These are phyloP conservation scores for Paragyromitra xinjiangensis DNA, from an alignment of 495 filamentous ascomycete genomes.

Conservation along the genomic window DNA sequence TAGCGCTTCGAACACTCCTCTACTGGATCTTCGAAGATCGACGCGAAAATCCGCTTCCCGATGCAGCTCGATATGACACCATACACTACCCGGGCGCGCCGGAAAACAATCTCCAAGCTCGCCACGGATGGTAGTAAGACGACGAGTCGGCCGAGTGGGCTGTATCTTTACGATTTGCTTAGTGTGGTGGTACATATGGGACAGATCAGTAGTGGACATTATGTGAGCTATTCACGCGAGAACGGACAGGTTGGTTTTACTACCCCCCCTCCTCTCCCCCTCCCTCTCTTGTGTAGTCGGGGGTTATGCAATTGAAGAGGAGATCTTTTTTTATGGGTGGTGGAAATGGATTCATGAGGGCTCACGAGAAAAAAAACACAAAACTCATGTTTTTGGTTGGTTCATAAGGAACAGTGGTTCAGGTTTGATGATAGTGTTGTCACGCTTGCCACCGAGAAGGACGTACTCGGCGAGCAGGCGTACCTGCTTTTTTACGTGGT, in stretches of 20 bases:
- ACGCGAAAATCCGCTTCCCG: conserved; percentile 81
- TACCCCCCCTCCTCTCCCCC: not conserved
- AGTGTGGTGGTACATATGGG: conserved; percentile 88
- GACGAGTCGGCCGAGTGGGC: conserved; percentile 55
- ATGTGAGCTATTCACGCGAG: conserved; percentile 82
- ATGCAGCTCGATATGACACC: conserved; percentile 86
- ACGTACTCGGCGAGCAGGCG: conserved; percentile 82
- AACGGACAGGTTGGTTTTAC: conserved; percentile 71
- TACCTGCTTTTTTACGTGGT: conserved; percentile 90
- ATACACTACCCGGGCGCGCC: conserved; percentile 74
- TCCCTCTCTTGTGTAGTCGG: not conserved
- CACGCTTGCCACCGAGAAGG: conserved; percentile 75
- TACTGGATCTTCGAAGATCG: conserved; percentile 76
- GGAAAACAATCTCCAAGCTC: conserved; percentile 42
- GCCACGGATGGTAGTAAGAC: conserved; percentile 43
- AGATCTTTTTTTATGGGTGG: not conserved
- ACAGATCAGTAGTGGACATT: conserved; percentile 88
- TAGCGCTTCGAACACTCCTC: conserved; percentile 82
- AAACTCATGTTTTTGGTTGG: conserved; percentile 23
- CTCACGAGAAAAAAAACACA: conserved; percentile 36
- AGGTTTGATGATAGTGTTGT: conserved; percentile 92
- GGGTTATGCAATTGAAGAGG: too few relatives aligned
- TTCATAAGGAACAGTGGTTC: conserved; percentile 68
- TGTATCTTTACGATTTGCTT: conserved; percentile 79
- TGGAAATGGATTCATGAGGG: conserved; percentile 16